These are phyloP conservation scores for Aphanocladium album DNA, from an alignment of 2,329 filamentous ascomycete species.

Conservation along the genomic window DNA sequence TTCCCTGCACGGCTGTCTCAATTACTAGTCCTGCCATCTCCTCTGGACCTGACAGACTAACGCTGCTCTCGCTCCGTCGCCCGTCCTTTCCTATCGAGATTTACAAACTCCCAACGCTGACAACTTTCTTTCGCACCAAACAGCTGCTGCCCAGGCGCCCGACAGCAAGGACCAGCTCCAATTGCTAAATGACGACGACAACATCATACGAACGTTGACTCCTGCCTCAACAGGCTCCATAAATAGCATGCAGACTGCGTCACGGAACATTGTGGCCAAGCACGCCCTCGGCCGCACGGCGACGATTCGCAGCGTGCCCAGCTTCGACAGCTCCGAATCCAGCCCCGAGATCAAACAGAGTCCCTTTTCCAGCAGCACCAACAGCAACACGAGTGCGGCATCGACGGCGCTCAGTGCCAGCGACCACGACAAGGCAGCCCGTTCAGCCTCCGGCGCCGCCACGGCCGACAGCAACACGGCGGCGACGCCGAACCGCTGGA, in stretches of 20 bases:
- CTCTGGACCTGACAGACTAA: not conserved
- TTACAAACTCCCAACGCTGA: not conserved
- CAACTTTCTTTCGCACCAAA: conserved; percentile 9
- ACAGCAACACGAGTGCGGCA: conserved; percentile 47
- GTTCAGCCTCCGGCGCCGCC: conserved; percentile 21
- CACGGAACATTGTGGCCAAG: conserved; percentile 21
- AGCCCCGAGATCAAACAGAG: conserved; percentile 44
- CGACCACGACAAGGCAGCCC: conserved; percentile 22
- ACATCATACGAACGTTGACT: conserved; percentile 28
- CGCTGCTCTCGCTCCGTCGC: not conserved
- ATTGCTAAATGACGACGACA: conserved; percentile 28
- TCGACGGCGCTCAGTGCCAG: conserved; percentile 35
- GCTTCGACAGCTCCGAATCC: conserved; percentile 47
- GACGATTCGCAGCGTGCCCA: conserved; percentile 54
- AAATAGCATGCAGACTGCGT: conserved; percentile 34
- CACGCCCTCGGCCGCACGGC: conserved; percentile 28
- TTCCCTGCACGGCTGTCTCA: not conserved
- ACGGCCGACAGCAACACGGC: conserved; percentile 33
- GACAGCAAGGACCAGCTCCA: conserved; percentile 18
- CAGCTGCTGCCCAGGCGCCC: conserved; percentile 9
- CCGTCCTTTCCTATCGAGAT: not conserved
- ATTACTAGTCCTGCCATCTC: not conserved
- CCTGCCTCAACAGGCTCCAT: conserved; percentile 34
- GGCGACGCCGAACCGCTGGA: conserved; percentile 27
- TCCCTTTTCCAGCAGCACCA: conserved; percentile 50